Evolutionary conservation across 1,284 basidiomycete genomes (phyloP).

Genomic region (Microbotryum silenes-acaulis): DNA sequence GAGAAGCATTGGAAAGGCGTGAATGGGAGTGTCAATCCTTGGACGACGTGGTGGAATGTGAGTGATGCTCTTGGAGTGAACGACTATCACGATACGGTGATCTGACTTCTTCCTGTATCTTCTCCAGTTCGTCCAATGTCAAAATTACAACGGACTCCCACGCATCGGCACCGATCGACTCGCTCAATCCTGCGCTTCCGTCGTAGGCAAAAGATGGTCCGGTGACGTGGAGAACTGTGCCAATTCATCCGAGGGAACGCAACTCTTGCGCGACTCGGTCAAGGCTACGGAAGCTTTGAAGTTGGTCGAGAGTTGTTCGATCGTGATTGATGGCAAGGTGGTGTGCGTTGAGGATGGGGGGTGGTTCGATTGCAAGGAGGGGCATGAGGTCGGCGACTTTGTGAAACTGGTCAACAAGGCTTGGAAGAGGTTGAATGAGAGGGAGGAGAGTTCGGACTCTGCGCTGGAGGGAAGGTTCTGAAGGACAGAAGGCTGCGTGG

Average conservation of each 20-base stretch:
- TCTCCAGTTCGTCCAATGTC: conserved; percentile 26
- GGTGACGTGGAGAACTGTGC: conserved; percentile 17
- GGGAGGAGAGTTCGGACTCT: too few species aligned
- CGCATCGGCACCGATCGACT: conserved; percentile 26
- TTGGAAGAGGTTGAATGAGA: conserved; percentile 3
- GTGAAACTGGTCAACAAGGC: conserved; percentile 1
- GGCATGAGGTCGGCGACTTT: conserved; percentile 27
- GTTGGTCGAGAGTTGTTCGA: conserved; percentile 31
- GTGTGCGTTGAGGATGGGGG: conserved; percentile 24
- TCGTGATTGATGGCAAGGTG: conserved; percentile 24
- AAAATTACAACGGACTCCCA: conserved; percentile 29
- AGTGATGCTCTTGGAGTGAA: neutral
- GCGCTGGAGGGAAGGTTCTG: too few species aligned
- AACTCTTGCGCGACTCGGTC: conserved; percentile 20
- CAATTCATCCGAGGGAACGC: conserved; percentile 14
- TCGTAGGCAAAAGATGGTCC: conserved; percentile 26
- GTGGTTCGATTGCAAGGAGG: conserved; percentile 23
- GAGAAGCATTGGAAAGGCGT: conserved; percentile 8
- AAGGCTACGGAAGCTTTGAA: conserved; percentile 6
- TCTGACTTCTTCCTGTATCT: too few species aligned
- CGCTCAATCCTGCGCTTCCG: conserved; percentile 29
- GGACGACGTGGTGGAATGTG: conserved; percentile 25
- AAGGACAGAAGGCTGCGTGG: too few species aligned
- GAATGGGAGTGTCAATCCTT: conserved; percentile 7
- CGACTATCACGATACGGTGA: too few species aligned